Conservation (phyloP, 352 stramenopile species). For the Globisporangium nagaii region DNA sequence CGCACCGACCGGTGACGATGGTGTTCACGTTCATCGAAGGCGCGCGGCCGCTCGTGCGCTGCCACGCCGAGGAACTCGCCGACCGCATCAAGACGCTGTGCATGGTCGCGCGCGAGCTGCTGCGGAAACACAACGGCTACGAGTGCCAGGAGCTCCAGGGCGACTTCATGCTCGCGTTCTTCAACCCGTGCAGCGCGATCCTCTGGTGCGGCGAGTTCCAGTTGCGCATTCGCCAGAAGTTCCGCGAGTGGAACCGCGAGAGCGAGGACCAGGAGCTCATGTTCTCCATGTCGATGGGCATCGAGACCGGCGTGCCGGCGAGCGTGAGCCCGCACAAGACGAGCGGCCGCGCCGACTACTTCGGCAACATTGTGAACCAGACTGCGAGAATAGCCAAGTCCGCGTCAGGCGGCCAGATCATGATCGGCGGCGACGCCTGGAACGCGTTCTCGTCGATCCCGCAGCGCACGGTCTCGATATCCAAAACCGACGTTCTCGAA, state of each 20-base stretch:
- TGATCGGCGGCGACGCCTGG: conserved; percentile 81
- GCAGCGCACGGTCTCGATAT: conserved; percentile 24
- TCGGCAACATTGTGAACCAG: conserved; percentile 88
- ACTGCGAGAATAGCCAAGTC: conserved; percentile 84
- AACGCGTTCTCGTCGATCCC: conserved; percentile 46
- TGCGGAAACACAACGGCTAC: conserved; percentile 82
- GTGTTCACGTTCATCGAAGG: conserved; percentile 89
- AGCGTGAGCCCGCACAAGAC: conserved; percentile 87
- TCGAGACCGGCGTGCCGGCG: conserved; percentile 75
- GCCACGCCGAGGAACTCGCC: conserved; percentile 76
- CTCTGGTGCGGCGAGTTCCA: conserved; percentile 87
- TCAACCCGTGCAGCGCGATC: conserved; percentile 73
- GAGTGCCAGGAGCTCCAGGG: conserved; percentile 86
- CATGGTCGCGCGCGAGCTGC: conserved; percentile 62
- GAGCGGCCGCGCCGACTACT: conserved; percentile 84
- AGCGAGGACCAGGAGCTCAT: conserved; percentile 73
- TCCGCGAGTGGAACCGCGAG: conserved; percentile 69
- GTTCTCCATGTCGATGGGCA: conserved; percentile 87
- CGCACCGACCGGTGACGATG: conserved; percentile 78
- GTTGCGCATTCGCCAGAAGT: conserved; percentile 68
- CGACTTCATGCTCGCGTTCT: conserved; percentile 88
- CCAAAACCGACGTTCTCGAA: conserved; percentile 37
- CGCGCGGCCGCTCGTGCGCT: conserved; percentile 71
- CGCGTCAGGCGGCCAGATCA: conserved; percentile 67
- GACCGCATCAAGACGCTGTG: conserved; percentile 84